Base-by-base conservation (phyloP, 2,329 filamentous ascomycete genomes). In the Cladosporium sp. region DNA sequence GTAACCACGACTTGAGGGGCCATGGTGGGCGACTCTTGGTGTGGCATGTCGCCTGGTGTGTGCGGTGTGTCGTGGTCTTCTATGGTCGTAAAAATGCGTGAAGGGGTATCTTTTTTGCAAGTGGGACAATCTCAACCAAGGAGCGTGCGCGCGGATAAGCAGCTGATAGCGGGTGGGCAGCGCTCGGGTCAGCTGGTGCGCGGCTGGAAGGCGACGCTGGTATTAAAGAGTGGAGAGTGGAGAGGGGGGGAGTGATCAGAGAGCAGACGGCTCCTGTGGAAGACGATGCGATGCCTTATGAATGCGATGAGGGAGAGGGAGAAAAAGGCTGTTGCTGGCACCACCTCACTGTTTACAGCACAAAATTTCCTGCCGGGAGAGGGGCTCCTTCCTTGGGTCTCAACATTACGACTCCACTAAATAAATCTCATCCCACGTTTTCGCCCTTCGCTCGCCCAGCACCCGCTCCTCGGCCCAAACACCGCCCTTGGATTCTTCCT, bases 21-120 rank as follows among this genome's bases (percentile, higher is more conserved):
- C 80, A 83, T 82, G 68, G 80, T 77, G 65, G 82, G 82, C 73
- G 81, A 83, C 71, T 84, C 82, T 74, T 78, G 78, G 76, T 84
- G 82, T 70, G 82, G 82, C 82, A 83, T 84, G 26, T 26, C 64
- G 64, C 64, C 34, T 36, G 34, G n/a, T 44, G 30, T 15, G n/a
- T 26, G 12, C 60, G 44, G 32, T 21, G 55, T 57, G 52, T 55
- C 52, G 51, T 44, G 24, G 24, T 18, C 15, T 44, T 57, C 34
- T 55, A 32, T 47, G 36, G 61, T 64, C 61, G 61, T 64, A 36
- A 64, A 57, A 59, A 59, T 59, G 49, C 58, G 51, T 18, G 36
- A 55, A 52, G 32, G 61, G 61, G 51, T 64, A 64, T 64, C 49
- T 64, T 62, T 51, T 54, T 63, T 26, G 32, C 34, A 47, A 36